A percentile compares a stretch with the other conserved stretches of the same genome.
Conservation (phyloP, 345 rosid genomes). For the Garcia nutans region DNA sequence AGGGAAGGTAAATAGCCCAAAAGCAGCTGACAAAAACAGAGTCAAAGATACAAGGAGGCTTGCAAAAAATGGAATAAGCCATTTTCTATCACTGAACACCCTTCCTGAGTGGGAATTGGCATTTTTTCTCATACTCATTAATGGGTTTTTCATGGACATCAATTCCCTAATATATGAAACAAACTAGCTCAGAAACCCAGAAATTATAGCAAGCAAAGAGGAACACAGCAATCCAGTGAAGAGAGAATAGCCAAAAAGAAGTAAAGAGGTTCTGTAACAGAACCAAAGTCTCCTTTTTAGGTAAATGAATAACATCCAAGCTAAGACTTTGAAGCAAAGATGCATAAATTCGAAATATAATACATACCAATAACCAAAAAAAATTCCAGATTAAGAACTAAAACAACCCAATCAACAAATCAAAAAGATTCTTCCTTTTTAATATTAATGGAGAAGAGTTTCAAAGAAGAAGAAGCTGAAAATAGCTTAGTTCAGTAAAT, state of each 20-base stretch:
- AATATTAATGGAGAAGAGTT: not conserved
- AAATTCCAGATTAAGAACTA: conserved; percentile 9
- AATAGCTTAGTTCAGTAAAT: not conserved
- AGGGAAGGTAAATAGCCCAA: conserved; percentile 42
- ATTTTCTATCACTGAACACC: conserved; percentile 68
- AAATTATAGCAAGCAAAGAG: not conserved
- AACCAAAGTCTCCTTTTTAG: conserved; percentile 13
- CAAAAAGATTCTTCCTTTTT: not conserved
- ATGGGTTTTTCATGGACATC: conserved; percentile 24
- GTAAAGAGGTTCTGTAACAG: conserved; percentile 16
- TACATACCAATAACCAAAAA: not conserved
- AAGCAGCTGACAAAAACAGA: conserved; percentile 48
- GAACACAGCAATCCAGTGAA: conserved; percentile 12
- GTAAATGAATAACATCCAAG: conserved; percentile 15
- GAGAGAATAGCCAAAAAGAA: conserved; percentile 5
- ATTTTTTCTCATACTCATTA: conserved; percentile 50
- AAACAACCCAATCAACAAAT: not conserved
- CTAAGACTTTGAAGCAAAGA: conserved; percentile 21
- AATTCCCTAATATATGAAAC: not conserved
- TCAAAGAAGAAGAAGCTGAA: not conserved
- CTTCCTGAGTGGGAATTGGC: conserved; percentile 61
- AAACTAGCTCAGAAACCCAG: not conserved
- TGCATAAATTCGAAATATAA: not conserved
- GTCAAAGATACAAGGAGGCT: conserved; percentile 72
- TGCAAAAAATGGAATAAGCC: conserved; percentile 76